Conservation (phyloP, 148 eudicot genomes). For the Simmondsia chinensis region DNA sequence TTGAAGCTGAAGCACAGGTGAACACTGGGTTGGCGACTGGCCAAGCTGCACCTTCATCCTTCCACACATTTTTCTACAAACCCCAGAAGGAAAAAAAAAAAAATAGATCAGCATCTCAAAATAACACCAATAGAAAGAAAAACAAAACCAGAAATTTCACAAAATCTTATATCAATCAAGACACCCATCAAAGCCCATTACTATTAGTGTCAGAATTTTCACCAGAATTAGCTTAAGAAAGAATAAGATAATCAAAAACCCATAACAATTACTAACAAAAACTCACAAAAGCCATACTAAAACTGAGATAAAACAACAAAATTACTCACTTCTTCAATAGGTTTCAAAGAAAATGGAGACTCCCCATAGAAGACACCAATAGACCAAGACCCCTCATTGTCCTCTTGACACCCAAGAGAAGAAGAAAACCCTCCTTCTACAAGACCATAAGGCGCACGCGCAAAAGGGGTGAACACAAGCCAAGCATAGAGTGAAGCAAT, state of each 20-base stretch:
- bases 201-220: too few relatives aligned
- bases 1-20: slow-evolving; percentile 76
- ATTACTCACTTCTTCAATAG: slow-evolving; percentile 59
- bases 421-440: too few relatives aligned
- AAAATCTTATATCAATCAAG: background rate
- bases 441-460: slow-evolving; percentile 21
- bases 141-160: background rate
- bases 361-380: slow-evolving; percentile 79
- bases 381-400: slow-evolving; percentile 90
- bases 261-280: background rate
- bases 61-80: slow-evolving; percentile 51
- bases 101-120: background rate
- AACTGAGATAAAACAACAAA: background rate
- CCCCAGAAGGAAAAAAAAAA: slow-evolving; percentile 1
- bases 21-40: slow-evolving; percentile 89
- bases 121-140: background rate
- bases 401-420: slow-evolving; percentile 44
- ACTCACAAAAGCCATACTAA: background rate
- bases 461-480: slow-evolving; percentile 44
- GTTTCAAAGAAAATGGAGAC: slow-evolving; percentile 69
- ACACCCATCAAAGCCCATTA: background rate
- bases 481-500: slow-evolving; percentile 50
- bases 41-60: slow-evolving; percentile 63
- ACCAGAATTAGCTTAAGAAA: too few relatives aligned
- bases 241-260: background rate